Evolutionary conservation across 2,329 filamentous ascomycete species (phyloP).

Genomic region (Penicillium polonicum): DNA sequence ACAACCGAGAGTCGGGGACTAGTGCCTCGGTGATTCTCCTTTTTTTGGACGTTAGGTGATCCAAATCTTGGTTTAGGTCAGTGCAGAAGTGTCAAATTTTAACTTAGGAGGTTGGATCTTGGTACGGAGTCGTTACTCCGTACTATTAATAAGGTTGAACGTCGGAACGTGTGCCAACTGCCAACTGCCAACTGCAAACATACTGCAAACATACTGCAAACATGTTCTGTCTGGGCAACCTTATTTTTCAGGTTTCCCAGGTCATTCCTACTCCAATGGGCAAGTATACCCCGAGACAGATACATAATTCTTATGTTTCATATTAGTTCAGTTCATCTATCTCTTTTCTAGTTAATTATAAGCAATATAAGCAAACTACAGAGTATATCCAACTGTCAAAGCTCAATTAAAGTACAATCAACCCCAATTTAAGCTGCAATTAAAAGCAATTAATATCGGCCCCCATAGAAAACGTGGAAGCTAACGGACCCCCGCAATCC

Average conservation of each 20-base stretch:
- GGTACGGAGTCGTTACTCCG: no score
- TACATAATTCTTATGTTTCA: not conserved
- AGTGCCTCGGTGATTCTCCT: not conserved
- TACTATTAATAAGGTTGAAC: no score
- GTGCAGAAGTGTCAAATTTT: not conserved
- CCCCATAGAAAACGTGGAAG: not conserved
- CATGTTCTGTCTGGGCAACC: not conserved
- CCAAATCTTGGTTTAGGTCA: not conserved
- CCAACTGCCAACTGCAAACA: no score
- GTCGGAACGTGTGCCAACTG: no score
- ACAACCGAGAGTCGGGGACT: no score
- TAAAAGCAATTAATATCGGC: not conserved
- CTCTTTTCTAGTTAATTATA: not conserved
- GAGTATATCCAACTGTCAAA: not conserved
- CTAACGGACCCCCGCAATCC: constrained; percentile 1
- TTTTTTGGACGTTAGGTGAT: not conserved
- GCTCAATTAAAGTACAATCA: no score
- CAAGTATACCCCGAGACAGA: not conserved
- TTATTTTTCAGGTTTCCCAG: not conserved
- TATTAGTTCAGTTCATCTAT: no score
- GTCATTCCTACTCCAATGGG: not conserved
- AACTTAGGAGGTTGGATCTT: not conserved
- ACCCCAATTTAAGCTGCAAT: no score
- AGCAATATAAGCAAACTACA: not conserved
- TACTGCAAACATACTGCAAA: not conserved